Conservation (phyloP, 176 grass and related monocot genomes). For the Avena eriantha region DNA sequence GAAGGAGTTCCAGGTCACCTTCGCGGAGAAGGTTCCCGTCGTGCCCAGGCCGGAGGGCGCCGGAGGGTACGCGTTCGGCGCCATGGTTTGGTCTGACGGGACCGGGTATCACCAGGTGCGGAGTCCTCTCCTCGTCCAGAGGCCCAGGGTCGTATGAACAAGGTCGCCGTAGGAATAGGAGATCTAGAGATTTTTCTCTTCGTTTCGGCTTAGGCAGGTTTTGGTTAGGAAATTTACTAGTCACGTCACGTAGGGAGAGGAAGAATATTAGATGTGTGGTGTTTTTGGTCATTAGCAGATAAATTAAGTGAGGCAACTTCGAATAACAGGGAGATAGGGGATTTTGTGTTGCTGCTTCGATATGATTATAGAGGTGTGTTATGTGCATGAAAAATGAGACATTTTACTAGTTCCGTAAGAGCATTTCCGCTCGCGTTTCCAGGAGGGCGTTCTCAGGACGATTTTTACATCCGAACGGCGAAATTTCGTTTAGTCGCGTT, state of each 20-base stretch:
- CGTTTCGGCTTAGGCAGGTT: not conserved
- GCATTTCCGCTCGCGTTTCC: no score
- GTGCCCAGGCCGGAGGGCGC: not conserved
- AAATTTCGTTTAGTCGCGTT: no score
- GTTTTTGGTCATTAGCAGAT: not conserved
- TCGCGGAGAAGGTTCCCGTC: not conserved
- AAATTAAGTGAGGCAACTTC: not conserved
- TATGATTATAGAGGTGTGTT: no score
- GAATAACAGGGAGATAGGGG: not conserved
- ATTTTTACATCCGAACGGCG: no score
- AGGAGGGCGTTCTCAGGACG: no score
- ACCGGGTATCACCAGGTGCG: slow-evolving; percentile 60
- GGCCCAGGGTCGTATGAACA: not conserved
- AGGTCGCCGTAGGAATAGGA: not conserved
- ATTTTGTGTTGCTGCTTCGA: not conserved
- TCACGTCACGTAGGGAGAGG: not conserved
- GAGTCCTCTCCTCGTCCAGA: slow-evolving; percentile 51
- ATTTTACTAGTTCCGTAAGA: no score
- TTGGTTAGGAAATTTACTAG: not conserved
- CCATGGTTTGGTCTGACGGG: slow-evolving; percentile 66
- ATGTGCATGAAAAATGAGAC: no score
- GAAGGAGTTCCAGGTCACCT: slow-evolving; percentile 65
- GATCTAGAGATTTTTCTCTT: not conserved
- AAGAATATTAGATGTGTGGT: slow-evolving; percentile 1
- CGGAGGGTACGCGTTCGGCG: slow-evolving; percentile 51